phyloP scores from a whole-genome alignment of 2,329 filamentous ascomycete genomes.

The Colletotrichum orchidophilum region DNA sequence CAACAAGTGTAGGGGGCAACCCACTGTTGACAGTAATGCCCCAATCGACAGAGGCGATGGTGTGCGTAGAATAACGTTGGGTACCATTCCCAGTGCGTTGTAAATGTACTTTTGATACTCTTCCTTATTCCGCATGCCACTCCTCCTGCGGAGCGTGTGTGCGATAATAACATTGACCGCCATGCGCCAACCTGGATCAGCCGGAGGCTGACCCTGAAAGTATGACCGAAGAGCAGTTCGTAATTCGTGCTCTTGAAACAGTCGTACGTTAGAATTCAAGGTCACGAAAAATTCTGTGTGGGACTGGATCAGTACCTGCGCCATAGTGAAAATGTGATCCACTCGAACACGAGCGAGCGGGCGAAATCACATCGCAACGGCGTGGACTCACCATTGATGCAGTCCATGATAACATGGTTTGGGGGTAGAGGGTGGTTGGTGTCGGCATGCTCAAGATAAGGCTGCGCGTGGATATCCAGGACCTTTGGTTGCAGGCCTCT shows the following conservation, averaged over 20 bases:
- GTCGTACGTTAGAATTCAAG: background rate
- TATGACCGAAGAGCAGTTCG: conserved; percentile 16
- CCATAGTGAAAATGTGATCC: background rate
- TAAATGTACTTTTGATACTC: conserved; percentile 28
- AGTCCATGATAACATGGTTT: conserved; percentile 29
- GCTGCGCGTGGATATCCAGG: background rate
- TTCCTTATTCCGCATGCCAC: conserved; percentile 19
- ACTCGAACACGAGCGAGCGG: background rate
- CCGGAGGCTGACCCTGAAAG: conserved; percentile 18
- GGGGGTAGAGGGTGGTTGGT: conserved; percentile 24
- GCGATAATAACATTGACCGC: conserved; percentile 23
- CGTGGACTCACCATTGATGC: conserved; percentile 14
- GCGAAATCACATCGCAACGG: background rate
- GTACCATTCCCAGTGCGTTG: conserved; percentile 26
- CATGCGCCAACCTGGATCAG: conserved; percentile 27
- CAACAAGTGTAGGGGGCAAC: background rate
- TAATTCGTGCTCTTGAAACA: conserved; percentile 26
- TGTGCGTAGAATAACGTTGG: conserved; percentile 12
- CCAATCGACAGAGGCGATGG: conserved; percentile 21
- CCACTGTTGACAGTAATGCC: conserved; percentile 11
- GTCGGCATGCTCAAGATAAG: conserved; percentile 11
- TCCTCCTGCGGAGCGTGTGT: conserved; percentile 8
- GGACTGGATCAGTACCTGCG: background rate
- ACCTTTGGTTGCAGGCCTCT: background rate
- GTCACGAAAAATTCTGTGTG: conserved; percentile 11